These are phyloP conservation scores for Rhizophagus clarus DNA, from an alignment of 192 early-diverging fungal species.

Conservation along the genomic window DNA sequence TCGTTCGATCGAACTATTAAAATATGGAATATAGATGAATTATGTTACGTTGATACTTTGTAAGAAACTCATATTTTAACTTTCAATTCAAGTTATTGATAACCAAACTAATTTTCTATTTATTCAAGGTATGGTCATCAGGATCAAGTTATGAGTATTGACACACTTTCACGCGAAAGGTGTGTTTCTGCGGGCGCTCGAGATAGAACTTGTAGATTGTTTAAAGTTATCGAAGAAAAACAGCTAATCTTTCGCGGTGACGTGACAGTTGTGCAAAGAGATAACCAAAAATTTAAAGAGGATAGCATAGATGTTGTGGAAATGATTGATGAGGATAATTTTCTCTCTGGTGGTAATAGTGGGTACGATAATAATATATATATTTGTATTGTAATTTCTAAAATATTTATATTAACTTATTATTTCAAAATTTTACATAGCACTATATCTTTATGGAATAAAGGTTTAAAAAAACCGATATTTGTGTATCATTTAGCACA, in stretches of 20 bases:
- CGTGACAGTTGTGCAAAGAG: constrained; percentile 37
- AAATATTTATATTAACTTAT: constrained; percentile 10
- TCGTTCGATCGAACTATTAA: constrained; percentile 94
- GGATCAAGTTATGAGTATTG: constrained; percentile 82
- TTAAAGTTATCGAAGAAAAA: constrained; percentile 94
- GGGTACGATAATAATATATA: constrained; percentile 51
- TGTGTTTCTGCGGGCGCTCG: constrained; percentile 89
- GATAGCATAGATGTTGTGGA: constrained; percentile 83
- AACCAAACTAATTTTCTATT: constrained; percentile 17
- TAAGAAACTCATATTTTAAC: constrained; percentile 16
- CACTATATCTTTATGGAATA: constrained; percentile 90
- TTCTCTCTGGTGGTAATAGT: constrained; percentile 89
- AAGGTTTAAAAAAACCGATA: constrained; percentile 89
- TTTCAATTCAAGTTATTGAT: not conserved
- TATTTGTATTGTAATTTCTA: constrained; percentile 1
- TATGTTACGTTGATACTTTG: constrained; percentile 92
- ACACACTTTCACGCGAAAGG: constrained; percentile 82
- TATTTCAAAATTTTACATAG: constrained; percentile 44
- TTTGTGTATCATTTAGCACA: constrained; percentile 78
- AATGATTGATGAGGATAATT: constrained; percentile 92
- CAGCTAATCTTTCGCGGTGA: constrained; percentile 93
- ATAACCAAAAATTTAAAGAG: constrained; percentile 48
- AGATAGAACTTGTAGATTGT: constrained; percentile 87
- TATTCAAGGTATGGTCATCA: constrained; percentile 85
- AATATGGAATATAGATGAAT: constrained; percentile 93